Evolutionary conservation across 2,329 filamentous ascomycete genomes (phyloP).

Genomic region (Leptographium procerum): DNA sequence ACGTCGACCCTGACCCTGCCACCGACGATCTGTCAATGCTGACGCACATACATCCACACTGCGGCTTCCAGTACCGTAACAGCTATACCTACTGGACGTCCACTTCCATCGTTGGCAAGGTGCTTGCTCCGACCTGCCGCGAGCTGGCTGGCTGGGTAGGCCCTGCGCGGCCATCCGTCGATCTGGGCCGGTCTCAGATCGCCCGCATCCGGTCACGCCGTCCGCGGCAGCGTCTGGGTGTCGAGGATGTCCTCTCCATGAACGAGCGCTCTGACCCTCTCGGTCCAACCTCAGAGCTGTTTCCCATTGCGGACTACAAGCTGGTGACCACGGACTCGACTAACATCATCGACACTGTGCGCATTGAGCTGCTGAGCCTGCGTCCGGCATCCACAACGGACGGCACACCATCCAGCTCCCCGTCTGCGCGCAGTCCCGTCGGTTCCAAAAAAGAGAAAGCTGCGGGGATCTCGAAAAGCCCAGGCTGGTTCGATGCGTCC

Average conservation of each 20-base stretch:
- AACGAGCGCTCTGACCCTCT: constrained; percentile 56
- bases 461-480: constrained; percentile 11
- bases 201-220: constrained; percentile 53
- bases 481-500: constrained; percentile 43
- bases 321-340: constrained; percentile 46
- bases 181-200: constrained; percentile 58
- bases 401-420: neutral
- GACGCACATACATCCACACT: constrained; percentile 55
- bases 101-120: constrained; percentile 62
- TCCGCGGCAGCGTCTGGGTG: constrained; percentile 42
- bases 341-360: constrained; percentile 51
- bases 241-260: constrained; percentile 55
- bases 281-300: constrained; percentile 49
- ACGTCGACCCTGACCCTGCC: constrained; percentile 58
- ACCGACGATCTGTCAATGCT: constrained; percentile 55
- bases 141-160: constrained; percentile 65
- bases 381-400: constrained; percentile 16
- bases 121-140: constrained; percentile 60
- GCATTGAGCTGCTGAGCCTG: constrained; percentile 57
- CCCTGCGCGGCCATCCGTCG: constrained; percentile 54
- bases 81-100: constrained; percentile 70
- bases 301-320: constrained; percentile 57
- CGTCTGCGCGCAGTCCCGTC: neutral
- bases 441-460: too few species aligned
- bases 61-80: constrained; percentile 64